Conservation (phyloP, 2,329 filamentous ascomycete species). For the Alternaria viburni region DNA sequence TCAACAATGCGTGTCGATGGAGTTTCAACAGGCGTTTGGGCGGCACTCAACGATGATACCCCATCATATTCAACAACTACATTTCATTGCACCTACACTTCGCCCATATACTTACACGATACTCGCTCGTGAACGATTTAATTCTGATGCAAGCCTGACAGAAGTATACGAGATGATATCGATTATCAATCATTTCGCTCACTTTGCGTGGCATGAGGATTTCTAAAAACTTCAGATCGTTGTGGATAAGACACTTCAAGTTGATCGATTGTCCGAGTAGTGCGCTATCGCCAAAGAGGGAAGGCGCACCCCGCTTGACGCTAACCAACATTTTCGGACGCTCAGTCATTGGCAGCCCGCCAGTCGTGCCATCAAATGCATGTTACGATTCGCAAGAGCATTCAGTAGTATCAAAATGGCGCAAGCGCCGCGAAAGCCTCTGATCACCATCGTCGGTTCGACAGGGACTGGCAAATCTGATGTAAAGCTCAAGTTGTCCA, state of each 20-base stretch:
- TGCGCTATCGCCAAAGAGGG: not conserved
- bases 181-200: no score
- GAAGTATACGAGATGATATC: no score
- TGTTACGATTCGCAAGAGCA: slow-evolving; percentile 30
- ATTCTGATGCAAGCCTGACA: not conserved
- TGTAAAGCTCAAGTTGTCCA: slow-evolving; percentile 56
- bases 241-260: not conserved
- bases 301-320: not conserved
- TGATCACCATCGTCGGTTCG: slow-evolving; percentile 84
- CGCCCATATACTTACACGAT: not conserved
- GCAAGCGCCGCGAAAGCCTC: slow-evolving; percentile 53
- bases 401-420: slow-evolving; percentile 33
- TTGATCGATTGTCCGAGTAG: not conserved
- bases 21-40: slow-evolving; percentile 33
- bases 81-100: not conserved
- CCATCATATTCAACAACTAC: slow-evolving; percentile 19
- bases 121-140: not conserved
- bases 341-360: not conserved
- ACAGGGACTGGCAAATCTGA: slow-evolving; percentile 95
- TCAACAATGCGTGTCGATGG: slow-evolving; percentile 33
- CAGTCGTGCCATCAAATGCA: slow-evolving; percentile 16
- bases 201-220: no score
- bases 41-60: slow-evolving; percentile 48
- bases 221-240: not conserved
- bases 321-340: slow-evolving; percentile 13